Conservation (phyloP, 108 stramenopile genomes). For the Pinguiococcus pyrenoidosus region DNA sequence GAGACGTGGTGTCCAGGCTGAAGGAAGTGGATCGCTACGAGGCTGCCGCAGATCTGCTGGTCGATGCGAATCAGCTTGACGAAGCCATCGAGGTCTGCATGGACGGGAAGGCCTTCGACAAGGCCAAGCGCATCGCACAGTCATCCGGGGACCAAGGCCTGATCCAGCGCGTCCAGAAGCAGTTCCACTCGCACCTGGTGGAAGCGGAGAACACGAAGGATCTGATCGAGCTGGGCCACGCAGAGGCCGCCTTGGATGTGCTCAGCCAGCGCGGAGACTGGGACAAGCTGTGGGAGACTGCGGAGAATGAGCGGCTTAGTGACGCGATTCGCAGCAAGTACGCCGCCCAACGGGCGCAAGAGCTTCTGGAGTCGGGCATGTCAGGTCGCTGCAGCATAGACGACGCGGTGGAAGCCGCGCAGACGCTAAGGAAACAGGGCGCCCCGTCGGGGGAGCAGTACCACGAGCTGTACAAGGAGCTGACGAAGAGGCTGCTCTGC, state of each 20-base stretch:
- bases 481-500: too few relatives aligned
- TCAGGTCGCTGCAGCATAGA: neutral
- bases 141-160: too few relatives aligned
- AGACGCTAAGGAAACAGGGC: constrained; percentile 9
- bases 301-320: constrained; percentile 19
- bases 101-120: constrained; percentile 29
- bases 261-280: constrained; percentile 39
- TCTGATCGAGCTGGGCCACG: constrained; percentile 38
- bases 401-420: constrained; percentile 28
- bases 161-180: too few relatives aligned
- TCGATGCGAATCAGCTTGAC: constrained; percentile 28
- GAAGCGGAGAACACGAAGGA: constrained; percentile 35
- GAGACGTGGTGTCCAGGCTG: constrained; percentile 32
- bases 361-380: constrained; percentile 17
- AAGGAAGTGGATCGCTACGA: constrained; percentile 23
- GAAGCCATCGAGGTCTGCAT: constrained; percentile 35
- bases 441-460: constrained; percentile 5
- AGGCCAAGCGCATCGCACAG: constrained; percentile 26
- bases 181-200: constrained; percentile 32
- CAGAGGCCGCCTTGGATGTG: constrained; percentile 36
- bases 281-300: constrained; percentile 41
- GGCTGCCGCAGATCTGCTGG: constrained; percentile 38
- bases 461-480: constrained; percentile 4
- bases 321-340: constrained; percentile 21
- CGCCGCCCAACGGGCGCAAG: constrained; percentile 10